Base-by-base conservation (phyloP, 805 yeast species). In the Zygosaccharomyces pseudorouxii region DNA sequence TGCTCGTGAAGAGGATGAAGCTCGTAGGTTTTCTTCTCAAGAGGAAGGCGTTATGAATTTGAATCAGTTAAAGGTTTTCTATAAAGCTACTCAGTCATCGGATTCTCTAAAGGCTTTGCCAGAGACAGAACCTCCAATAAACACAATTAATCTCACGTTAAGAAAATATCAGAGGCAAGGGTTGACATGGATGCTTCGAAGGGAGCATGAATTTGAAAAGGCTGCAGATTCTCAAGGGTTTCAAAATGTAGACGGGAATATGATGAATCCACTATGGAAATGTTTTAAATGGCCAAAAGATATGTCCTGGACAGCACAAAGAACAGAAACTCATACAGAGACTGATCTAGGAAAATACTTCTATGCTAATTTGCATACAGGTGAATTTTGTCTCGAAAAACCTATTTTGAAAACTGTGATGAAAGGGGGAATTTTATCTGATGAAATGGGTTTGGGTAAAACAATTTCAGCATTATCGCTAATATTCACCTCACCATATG, bases 401-500 rank as follows among this genome's bases (percentile, higher is more conserved):
- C 97, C 97, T 1, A 57, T 81, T 10, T 70, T 89, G 36, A 79
- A 75, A 49, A 73, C 82, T 1, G 59, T 76, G 16, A 75, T 83
- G 42, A 73, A 74, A 42, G 97, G 98, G 31, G 98, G 98, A 2
- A 86, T 90, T 18, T 69, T 90, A 12, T 96, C 97, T 0, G 98
- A 90, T 69, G 98, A 90, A 64, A 90, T 90, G 98, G 98, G 98
- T 0, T 72, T 90, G 7, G 98, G 98, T 38, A 90, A 90, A 62
- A 90, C 98, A 0, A 85, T 90, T 20, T 85, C 96, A 1, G 80
- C 95, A 0, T 67, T 89, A 45, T 77, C 97, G 0, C 68, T 92
- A 42, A 73, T 90, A 10, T 79, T 84, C 48, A 75, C 87, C 0
- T 81, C 76, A 8, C 86, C 89, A 0, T 63, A 57, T 40, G 90